Evolutionary conservation across 371 early-diverging fungal genomes (phyloP), one percentile per base, ranked within the genome.

Genomic region (Enterospora canceri): DNA sequence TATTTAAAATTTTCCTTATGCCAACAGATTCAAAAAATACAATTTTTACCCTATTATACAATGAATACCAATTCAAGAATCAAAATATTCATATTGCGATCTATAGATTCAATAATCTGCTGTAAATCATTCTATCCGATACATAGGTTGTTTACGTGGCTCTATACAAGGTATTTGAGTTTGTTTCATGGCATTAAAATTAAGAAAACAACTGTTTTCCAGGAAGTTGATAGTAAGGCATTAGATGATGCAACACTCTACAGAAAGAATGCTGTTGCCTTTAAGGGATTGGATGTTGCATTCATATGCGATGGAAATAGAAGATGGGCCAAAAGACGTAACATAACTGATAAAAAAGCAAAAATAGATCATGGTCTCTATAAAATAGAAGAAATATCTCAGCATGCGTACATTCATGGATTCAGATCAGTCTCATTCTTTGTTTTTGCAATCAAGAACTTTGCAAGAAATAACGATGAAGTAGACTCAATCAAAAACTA

Each of bases 291-390:
- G 19, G 61, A 50, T 16, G 60, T 74, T 40, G 95, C 88, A 0
- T 91, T 97, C 75, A 89, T 97, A 59, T 88, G 94, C 85, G 98
- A 97, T 77, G 98, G 98, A 5, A 96, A 97, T 83, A 82, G 98
- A 64, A 85, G 98, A 34, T 96, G 83, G 77, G 91, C 82, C 2
- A 68, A 68, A 83, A 67, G 65, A 48, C 24, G 49, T 26, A 40
- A 60, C 19, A n/a, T 32, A 5, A 24, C 19, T 35, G 53, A 56
- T 16, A 47, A 30, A 35, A 53, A 58, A 28, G 46, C 16, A 0
- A 67, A 30, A 46, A 35, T 56, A 24, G 60, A 68, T 21, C 16
- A n/a, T 2, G 79, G 79, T n/a, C 53, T 71, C 2, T 32, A 58
- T 1, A 70, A 70, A 47, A 58, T 71, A 32, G 24, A 51, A 26